Evolutionary conservation across 495 filamentous ascomycete species (phyloP).

Genomic region (Talaromyces adpressus): DNA sequence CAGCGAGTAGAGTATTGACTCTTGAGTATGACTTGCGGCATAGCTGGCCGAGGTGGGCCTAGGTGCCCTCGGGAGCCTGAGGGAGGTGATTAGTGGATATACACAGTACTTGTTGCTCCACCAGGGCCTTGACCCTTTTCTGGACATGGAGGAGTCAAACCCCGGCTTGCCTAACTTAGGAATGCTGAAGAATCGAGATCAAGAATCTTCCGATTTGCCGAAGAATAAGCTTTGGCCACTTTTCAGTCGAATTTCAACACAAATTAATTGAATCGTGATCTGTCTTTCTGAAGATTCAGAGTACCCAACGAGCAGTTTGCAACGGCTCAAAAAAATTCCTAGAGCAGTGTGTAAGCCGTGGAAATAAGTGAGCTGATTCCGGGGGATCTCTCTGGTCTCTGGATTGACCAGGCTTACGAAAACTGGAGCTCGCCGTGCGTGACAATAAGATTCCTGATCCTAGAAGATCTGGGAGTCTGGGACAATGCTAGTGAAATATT

Average conservation of each 20-base stretch:
- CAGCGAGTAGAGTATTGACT: not conserved
- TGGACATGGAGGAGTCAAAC: too few species aligned
- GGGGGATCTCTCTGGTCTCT: not conserved
- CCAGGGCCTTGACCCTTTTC: too few species aligned
- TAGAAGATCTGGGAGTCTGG: not conserved
- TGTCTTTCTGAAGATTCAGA: not conserved
- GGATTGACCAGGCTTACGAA: not conserved
- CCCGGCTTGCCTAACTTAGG: not conserved
- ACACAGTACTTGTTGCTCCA: not conserved
- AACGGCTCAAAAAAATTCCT: not conserved
- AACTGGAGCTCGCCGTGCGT: not conserved
- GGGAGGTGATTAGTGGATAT: not conserved
- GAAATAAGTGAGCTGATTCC: not conserved
- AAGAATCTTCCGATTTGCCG: not conserved
- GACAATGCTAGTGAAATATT: not conserved
- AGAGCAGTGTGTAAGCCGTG: not conserved
- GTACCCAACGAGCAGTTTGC: not conserved
- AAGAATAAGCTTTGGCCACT: not conserved
- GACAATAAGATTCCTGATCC: not conserved
- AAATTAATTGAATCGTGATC: not conserved
- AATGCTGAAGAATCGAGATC: not conserved
- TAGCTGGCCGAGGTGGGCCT: too few species aligned
- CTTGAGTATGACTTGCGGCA: not conserved
- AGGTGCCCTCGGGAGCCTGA: too few species aligned
- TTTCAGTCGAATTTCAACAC: not conserved